phyloP scores from a whole-genome alignment of 2,329 filamentous ascomycete genomes.

The Paraphaeosphaeria sporulosa region DNA sequence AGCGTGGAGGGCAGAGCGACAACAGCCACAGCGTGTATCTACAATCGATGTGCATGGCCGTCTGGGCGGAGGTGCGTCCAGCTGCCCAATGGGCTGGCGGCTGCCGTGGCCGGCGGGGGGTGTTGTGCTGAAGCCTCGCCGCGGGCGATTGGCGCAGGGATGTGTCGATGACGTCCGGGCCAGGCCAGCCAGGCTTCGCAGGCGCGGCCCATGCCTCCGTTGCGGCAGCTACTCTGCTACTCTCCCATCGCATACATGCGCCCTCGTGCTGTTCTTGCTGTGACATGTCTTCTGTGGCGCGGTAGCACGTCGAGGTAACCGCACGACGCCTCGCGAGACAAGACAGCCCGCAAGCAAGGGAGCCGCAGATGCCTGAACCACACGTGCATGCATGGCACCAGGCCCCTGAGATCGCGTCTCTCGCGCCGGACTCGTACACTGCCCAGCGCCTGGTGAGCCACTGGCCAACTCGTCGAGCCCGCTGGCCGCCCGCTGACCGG shows the following conservation, averaged over 20 bases:
- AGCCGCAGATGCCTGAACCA: conserved; percentile 39
- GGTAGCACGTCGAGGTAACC: conserved; percentile 3
- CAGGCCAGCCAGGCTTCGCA: conserved; percentile 17
- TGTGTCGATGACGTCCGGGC: conserved; percentile 29
- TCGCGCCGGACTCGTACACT: conserved; percentile 62
- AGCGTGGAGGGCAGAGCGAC: neutral
- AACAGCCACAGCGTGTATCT: neutral
- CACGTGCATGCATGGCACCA: conserved; percentile 43
- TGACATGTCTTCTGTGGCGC: neutral
- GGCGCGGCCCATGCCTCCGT: neutral
- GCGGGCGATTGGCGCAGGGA: conserved; percentile 36
- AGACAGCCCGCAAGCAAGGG: neutral
- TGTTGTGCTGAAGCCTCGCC: conserved; percentile 13
- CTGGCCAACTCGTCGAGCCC: neutral
- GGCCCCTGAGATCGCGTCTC: conserved; percentile 39
- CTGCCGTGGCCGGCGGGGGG: neutral
- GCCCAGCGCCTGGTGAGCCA: conserved; percentile 59
- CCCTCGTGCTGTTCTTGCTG: conserved; percentile 12
- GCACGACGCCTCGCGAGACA: conserved; percentile 15
- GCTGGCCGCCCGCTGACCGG: conserved; percentile 20
- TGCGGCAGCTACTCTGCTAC: conserved; percentile 6
- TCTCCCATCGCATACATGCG: neutral
- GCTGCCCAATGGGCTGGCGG: neutral
- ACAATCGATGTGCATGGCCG: neutral
- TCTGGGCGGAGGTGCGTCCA: neutral